A percentile compares a stretch with the other conserved stretches of the same genome.
These are phyloP conservation scores for Scenedesmus sp. DNA, from an alignment of 163 green algal species.

Conservation along the genomic window DNA sequence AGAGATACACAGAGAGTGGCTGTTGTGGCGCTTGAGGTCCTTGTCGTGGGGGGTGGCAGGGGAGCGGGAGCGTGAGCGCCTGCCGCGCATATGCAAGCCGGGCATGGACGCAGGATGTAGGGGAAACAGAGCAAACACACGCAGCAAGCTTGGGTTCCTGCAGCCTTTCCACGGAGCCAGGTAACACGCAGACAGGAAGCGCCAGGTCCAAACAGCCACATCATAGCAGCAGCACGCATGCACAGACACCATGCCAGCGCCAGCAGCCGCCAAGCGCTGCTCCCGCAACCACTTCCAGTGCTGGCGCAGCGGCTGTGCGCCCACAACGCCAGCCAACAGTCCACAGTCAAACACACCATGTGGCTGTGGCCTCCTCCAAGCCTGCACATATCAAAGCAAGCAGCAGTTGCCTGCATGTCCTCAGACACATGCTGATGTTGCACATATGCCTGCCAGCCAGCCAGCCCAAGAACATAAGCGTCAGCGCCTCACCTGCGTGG, in stretches of 20 bases:
- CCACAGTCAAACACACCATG: neutral
- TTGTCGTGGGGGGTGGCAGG: slow-evolving; percentile 41
- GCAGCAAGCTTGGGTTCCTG: neutral
- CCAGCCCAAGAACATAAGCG: too few relatives aligned
- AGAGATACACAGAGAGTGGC: too few relatives aligned
- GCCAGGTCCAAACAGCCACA: neutral
- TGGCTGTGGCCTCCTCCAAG: neutral
- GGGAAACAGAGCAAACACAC: neutral
- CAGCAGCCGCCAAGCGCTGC: neutral
- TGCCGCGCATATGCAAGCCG: neutral
- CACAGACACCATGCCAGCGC: neutral
- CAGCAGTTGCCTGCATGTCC: neutral
- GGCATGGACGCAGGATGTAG: neutral
- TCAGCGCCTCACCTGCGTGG: slow-evolving; percentile 5
- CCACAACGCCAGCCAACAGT: neutral
- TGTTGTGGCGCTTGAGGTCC: slow-evolving; percentile 32
- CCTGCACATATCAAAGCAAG: neutral
- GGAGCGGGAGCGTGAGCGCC: slow-evolving; percentile 17
- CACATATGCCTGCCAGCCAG: neutral
- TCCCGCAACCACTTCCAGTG: too few relatives aligned
- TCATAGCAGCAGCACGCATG: neutral
- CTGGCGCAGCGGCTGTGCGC: neutral
- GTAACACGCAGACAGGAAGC: neutral
- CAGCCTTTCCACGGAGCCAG: neutral
- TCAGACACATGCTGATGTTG: neutral